Percentiles rank a stretch among this genome's conserved stretches.
Conservation (phyloP, 768 basidiomycete genomes). For the Fomitopsis pulvina region DNA sequence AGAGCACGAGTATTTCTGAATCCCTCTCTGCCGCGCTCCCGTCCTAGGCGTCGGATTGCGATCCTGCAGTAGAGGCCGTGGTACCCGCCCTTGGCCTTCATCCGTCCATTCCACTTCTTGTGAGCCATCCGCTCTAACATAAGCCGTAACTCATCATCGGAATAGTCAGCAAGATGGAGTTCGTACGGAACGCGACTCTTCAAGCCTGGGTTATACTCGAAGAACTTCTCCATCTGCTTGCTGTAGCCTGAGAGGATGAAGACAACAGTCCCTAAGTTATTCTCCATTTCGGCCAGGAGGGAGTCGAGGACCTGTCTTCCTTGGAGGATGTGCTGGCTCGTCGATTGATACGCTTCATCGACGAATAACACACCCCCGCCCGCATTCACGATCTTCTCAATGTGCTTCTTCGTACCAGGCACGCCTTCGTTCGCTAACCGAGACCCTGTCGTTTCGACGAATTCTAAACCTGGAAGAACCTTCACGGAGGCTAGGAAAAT, state of each 20-base stretch:
- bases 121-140: slow-evolving; percentile 47
- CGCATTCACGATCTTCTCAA: slow-evolving; percentile 38
- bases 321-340: slow-evolving; percentile 34
- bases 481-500: slow-evolving; percentile 51
- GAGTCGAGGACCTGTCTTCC: slow-evolving; percentile 62
- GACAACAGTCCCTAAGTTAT: slow-evolving; percentile 53
- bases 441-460: slow-evolving; percentile 60
- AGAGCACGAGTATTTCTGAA: slow-evolving; percentile 67
- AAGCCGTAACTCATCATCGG: slow-evolving; percentile 44
- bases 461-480: slow-evolving; percentile 44
- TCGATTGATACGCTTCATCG: slow-evolving; percentile 69
- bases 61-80: slow-evolving; percentile 50
- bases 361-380: slow-evolving; percentile 66
- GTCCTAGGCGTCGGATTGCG: slow-evolving; percentile 51
- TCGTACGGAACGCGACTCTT: slow-evolving; percentile 59
- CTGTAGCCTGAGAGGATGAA: slow-evolving; percentile 70
- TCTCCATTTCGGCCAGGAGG: slow-evolving; percentile 71
- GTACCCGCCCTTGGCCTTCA: slow-evolving; percentile 47
- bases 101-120: slow-evolving; percentile 39
- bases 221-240: slow-evolving; percentile 72
- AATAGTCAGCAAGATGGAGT: slow-evolving; percentile 56
- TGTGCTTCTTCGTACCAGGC: slow-evolving; percentile 38
- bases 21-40: slow-evolving; percentile 48
- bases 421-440: slow-evolving; percentile 53
- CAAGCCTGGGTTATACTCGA: slow-evolving; percentile 69